These are phyloP conservation scores for Skeletonema grethae DNA, from an alignment of 108 stramenopile species.

Conservation along the genomic window DNA sequence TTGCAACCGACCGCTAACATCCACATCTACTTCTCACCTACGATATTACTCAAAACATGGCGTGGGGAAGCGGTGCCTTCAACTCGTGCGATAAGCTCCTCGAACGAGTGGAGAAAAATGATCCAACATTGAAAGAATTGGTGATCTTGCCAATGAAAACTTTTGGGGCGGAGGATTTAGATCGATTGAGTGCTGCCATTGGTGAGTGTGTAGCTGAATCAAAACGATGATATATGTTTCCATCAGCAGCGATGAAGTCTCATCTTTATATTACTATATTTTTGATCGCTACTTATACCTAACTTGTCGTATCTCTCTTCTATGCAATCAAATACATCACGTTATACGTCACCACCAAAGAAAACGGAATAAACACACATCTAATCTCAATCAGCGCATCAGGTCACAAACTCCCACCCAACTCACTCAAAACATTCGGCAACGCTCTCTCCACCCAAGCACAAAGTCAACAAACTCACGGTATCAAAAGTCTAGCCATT, in stretches of 20 bases:
- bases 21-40: background rate
- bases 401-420: constrained; percentile 59
- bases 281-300: too few relatives aligned
- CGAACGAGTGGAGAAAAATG: constrained; percentile 65
- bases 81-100: constrained; percentile 67
- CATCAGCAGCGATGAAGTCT: background rate
- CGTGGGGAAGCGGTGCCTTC: constrained; percentile 28
- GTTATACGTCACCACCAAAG: background rate
- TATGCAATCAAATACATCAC: background rate
- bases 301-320: too few relatives aligned
- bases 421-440: constrained; percentile 57
- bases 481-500: constrained; percentile 55
- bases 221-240: background rate
- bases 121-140: constrained; percentile 56
- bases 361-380: constrained; percentile 52
- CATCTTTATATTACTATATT: too few relatives aligned
- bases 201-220: constrained; percentile 14
- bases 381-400: constrained; percentile 68
- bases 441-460: constrained; percentile 44
- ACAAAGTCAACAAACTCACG: constrained; percentile 7
- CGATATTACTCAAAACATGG: background rate
- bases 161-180: constrained; percentile 57
- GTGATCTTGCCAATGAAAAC: constrained; percentile 73
- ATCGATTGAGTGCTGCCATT: constrained; percentile 52
- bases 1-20: background rate